These are phyloP conservation scores for Magnolia sinica DNA, from an alignment of 164 flowering plant genomes.

Conservation along the genomic window DNA sequence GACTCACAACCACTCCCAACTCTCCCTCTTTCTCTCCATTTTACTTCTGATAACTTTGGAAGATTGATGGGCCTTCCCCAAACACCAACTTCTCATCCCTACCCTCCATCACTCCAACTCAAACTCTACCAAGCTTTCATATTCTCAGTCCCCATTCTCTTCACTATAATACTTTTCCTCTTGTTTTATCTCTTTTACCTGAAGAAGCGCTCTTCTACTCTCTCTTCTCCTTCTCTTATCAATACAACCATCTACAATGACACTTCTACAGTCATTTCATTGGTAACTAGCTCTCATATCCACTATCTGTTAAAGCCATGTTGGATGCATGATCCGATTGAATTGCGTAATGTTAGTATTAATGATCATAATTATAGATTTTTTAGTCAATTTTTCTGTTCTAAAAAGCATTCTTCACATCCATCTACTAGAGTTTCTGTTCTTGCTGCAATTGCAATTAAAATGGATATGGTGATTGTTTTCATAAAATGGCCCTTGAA, in stretches of 20 bases:
- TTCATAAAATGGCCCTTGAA: too few species aligned
- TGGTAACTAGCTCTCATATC: slow-evolving; percentile 21
- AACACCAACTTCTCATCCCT: slow-evolving; percentile 44
- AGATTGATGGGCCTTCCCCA: slow-evolving; percentile 44
- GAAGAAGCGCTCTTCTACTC: slow-evolving; percentile 47
- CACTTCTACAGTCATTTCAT: slow-evolving; percentile 23
- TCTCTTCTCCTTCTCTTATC: slow-evolving; percentile 28
- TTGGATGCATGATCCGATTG: not conserved
- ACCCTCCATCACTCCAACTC: slow-evolving; percentile 55
- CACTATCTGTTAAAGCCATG: not conserved
- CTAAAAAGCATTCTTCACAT: too few species aligned
- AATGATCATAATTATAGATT: too few species aligned
- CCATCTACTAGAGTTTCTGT: too few species aligned
- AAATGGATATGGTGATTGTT: too few species aligned
- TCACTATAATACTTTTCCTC: slow-evolving; percentile 50
- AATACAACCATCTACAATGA: slow-evolving; percentile 30
- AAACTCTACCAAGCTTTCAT: slow-evolving; percentile 61
- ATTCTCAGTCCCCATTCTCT: slow-evolving; percentile 57
- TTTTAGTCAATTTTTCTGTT: too few species aligned
- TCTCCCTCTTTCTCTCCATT: not conserved
- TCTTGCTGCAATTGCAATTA: too few species aligned
- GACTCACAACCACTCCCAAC: not conserved
- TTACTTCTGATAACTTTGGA: slow-evolving; percentile 2
- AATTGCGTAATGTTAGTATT: too few species aligned
- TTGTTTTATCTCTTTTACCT: slow-evolving; percentile 61